Evolutionary conservation across 345 rosid genomes (phyloP).

Genomic region (Aurinia saxatilis): DNA sequence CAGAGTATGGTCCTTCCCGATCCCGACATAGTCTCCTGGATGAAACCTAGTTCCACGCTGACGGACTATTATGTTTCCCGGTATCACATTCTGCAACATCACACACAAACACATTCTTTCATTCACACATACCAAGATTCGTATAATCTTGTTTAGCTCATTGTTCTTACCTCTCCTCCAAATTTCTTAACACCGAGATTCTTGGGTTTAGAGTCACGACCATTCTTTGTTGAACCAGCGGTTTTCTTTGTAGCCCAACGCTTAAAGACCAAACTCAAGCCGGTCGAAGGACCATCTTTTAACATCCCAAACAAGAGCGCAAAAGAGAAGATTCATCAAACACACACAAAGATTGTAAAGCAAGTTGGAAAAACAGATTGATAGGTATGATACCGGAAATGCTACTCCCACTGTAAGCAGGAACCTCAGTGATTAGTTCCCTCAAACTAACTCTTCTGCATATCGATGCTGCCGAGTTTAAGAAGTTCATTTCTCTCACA

Average conservation of each 20-base stretch:
- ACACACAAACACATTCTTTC: not conserved
- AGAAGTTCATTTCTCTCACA: constrained; percentile 22
- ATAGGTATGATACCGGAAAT: constrained; percentile 30
- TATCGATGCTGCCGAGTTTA: constrained; percentile 29
- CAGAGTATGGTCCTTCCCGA: constrained; percentile 70
- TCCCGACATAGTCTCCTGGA: constrained; percentile 80
- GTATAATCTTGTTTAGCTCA: not conserved
- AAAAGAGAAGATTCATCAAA: not conserved
- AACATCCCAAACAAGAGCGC: not conserved
- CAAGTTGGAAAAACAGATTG: not conserved
- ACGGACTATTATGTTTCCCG: constrained; percentile 80
- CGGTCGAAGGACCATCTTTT: constrained; percentile 50
- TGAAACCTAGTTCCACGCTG: constrained; percentile 81
- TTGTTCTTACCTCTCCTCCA: constrained; percentile 65
- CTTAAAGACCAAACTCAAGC: constrained; percentile 58
- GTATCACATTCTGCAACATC: constrained; percentile 56
- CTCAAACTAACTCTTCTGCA: constrained; percentile 43
- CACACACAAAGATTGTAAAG: not conserved
- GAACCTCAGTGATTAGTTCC: constrained; percentile 39
- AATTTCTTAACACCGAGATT: constrained; percentile 90
- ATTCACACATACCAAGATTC: not conserved
- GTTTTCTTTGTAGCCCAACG: constrained; percentile 87
- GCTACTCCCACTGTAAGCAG: constrained; percentile 35
- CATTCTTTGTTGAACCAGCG: constrained; percentile 88
- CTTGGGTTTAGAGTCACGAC: constrained; percentile 79